Evolutionary conservation across 1,284 basidiomycete species (phyloP), one percentile per base, ranked within the genome.

Genomic region (Laetiporus sulphureus): DNA sequence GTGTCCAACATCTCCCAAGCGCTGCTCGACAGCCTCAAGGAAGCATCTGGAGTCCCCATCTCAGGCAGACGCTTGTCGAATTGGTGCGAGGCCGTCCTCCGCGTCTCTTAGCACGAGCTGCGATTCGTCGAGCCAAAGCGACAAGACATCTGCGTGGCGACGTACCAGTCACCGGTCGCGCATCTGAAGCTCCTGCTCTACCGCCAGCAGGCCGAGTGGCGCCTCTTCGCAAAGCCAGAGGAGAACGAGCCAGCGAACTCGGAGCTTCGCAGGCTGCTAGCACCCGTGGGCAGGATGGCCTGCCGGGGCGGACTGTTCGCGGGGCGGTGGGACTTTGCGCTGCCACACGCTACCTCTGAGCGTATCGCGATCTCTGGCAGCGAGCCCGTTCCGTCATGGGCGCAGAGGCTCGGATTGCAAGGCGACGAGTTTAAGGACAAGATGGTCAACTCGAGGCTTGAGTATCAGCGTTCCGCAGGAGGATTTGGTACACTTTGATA

Each of bases 91-190:
- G 83, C 90, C 2, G 81, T 92, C 4, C 46, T 84, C 8, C 72
- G 75, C 10, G 83, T 80, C 7, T 66, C 77, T 1, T 46, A 60
- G 18, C 71, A 73, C 15, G 87, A 91, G 50, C 73, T 94, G 40
- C 81, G 85, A 21, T 96, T 94, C 59, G 77, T 83, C n/a, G 83
- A 85, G 50, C 71, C 88, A 25, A 91, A 89, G 60, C 79, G 94
- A 24, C 91, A 94, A 59, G 83, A 87, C 49, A 77, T 83, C 31
- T 97, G 94, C 94, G 79, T 77, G 21, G 89, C 77, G 0, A 69
- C 81, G 10, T 97, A 90, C 61, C 78, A 82, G 46, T 87, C 89
- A 0, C 70, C 82, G 0, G 60, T 69, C 0, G 91, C 86, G 3
- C 69, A 65, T 1, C 73, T 95, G 24, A 88, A 95, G 56, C 72